These are phyloP conservation scores for Spathaspora passalidarum DNA, from an alignment of 805 yeast genomes.

Conservation along the genomic window DNA sequence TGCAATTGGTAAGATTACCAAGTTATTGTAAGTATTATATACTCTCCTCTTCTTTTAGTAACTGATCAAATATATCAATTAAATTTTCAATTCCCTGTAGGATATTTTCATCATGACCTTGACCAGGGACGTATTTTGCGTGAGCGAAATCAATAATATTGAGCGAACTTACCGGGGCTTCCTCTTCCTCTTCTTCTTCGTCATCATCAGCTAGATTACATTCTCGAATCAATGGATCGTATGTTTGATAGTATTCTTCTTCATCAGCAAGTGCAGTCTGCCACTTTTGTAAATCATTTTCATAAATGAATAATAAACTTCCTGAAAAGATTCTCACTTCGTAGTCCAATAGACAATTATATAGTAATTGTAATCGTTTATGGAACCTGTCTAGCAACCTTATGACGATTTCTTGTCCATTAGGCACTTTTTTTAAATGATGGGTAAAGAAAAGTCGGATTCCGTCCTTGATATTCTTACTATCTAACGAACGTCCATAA, in stretches of 20 bases:
- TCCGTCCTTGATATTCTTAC: slow-evolving; percentile 42
- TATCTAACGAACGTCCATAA: slow-evolving; percentile 63
- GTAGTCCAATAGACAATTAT: slow-evolving; percentile 57
- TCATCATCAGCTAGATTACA: slow-evolving; percentile 13
- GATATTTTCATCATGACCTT: slow-evolving; percentile 70
- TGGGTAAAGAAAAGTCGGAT: slow-evolving; percentile 46
- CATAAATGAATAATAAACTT: slow-evolving; percentile 71
- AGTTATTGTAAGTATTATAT: slow-evolving; percentile 52
- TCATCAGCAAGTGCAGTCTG: slow-evolving; percentile 13
- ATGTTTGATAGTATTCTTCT: slow-evolving; percentile 37
- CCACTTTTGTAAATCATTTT: slow-evolving; percentile 62
- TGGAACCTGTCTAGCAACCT: slow-evolving; percentile 44
- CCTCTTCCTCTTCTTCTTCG: slow-evolving; percentile 17
- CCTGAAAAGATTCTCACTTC: slow-evolving; percentile 70
- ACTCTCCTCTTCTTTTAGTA: slow-evolving; percentile 11
- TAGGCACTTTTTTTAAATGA: slow-evolving; percentile 12
- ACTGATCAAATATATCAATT: slow-evolving; percentile 38
- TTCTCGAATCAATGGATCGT: slow-evolving; percentile 27
- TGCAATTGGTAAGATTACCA: slow-evolving; percentile 97
- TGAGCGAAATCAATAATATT: slow-evolving; percentile 91
- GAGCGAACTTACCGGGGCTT: slow-evolving; percentile 50
- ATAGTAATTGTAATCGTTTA: slow-evolving; percentile 62
- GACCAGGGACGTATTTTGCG: slow-evolving; percentile 57
- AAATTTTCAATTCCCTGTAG: slow-evolving; percentile 68
- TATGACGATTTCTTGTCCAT: slow-evolving; percentile 24